Evolutionary conservation across 805 yeast species (phyloP).

Genomic region (Kregervanrija delftensis): DNA sequence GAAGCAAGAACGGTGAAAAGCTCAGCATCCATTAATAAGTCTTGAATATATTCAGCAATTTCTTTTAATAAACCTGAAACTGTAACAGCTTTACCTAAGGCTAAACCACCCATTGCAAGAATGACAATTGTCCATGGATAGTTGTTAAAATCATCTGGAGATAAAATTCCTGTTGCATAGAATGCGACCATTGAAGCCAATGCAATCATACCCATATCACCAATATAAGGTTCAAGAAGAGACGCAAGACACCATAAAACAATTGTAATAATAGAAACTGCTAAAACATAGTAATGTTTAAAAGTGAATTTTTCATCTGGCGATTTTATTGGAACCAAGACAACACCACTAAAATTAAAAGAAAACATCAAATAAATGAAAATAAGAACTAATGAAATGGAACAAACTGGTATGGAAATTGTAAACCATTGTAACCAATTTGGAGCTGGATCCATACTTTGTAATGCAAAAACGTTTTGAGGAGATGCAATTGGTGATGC

Average conservation of each 20-base stretch:
- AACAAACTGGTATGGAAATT: constrained; percentile 74
- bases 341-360: constrained; percentile 40
- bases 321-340: constrained; percentile 54
- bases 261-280: constrained; percentile 67
- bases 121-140: constrained; percentile 96
- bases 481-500: constrained; percentile 97
- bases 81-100: constrained; percentile 90
- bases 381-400: constrained; percentile 52
- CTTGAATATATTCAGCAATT: constrained; percentile 66
- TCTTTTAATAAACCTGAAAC: constrained; percentile 80
- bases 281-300: constrained; percentile 68
- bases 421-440: constrained; percentile 94
- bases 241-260: constrained; percentile 86
- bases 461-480: constrained; percentile 87
- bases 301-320: constrained; percentile 60
- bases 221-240: constrained; percentile 62
- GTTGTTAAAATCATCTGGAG: constrained; percentile 89
- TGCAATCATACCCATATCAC: constrained; percentile 97
- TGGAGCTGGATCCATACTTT: constrained; percentile 76
- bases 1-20: constrained; percentile 66
- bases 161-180: constrained; percentile 83
- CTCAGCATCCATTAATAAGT: constrained; percentile 57
- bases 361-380: constrained; percentile 69
- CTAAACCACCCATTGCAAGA: constrained; percentile 96
- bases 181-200: constrained; percentile 84